phyloP scores from a whole-genome alignment of 768 basidiomycete genomes.

The Suillus tomentosus region DNA sequence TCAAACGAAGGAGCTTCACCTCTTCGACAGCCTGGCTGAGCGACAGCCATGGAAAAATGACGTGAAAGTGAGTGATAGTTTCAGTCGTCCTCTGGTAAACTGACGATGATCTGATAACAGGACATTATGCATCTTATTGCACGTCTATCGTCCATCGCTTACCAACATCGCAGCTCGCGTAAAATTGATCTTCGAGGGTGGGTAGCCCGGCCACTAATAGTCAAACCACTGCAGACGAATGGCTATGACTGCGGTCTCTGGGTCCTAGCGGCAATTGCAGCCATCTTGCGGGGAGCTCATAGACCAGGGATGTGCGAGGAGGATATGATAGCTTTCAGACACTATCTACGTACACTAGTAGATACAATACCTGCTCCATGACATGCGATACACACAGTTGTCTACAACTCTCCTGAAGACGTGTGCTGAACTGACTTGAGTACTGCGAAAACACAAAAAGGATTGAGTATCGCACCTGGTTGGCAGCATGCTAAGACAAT shows the following conservation, averaged over 20 bases:
- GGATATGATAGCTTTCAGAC: constrained; percentile 14
- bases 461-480: too few species aligned
- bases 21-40: too few species aligned
- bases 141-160: neutral
- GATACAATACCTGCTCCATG: neutral
- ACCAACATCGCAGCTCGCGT: neutral
- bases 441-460: too few species aligned
- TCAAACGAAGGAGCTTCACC: too few species aligned
- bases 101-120: too few species aligned
- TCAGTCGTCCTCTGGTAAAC: too few species aligned
- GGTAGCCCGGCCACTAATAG: neutral
- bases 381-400: neutral
- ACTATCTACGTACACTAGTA: constrained; percentile 10
- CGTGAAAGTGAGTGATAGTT: too few species aligned
- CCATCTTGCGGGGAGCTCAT: constrained; percentile 19
- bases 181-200: neutral
- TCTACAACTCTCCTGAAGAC: too few species aligned
- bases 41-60: too few species aligned
- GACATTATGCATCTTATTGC: neutral
- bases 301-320: constrained; percentile 16
- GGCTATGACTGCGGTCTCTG: constrained; percentile 27
- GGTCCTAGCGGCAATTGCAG: constrained; percentile 24
- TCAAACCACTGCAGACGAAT: constrained; percentile 18
- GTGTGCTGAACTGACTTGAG: too few species aligned
- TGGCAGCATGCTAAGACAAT: too few species aligned